Conservation (phyloP, 2,329 filamentous ascomycete species). For the Penicillium sp. region DNA sequence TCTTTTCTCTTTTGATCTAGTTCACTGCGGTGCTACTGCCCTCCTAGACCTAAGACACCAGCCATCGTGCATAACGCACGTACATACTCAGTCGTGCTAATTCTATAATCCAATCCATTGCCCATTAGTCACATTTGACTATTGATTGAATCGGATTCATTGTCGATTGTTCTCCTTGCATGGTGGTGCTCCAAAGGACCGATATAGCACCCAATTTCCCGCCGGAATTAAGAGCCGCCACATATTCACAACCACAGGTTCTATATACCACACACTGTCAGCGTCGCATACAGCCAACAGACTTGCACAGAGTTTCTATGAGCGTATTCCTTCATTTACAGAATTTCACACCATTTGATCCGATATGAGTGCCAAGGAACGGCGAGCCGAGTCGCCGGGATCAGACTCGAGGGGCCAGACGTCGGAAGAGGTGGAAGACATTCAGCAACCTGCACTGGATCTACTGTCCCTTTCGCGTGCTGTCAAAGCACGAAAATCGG, state of each 20-base stretch:
- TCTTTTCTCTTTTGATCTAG: too few relatives aligned
- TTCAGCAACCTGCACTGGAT: slow-evolving; percentile 24
- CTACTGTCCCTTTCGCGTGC: slow-evolving; percentile 53
- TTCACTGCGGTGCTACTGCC: not conserved
- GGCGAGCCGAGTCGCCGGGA: slow-evolving; percentile 4
- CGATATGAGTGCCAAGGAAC: slow-evolving; percentile 11
- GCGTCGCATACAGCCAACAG: not conserved
- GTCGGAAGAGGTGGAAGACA: slow-evolving; percentile 17
- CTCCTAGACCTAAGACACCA: not conserved
- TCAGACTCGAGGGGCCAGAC: slow-evolving; percentile 15
- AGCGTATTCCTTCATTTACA: not conserved
- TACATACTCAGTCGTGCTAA: slow-evolving; percentile 6
- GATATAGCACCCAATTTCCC: not conserved
- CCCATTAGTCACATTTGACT: slow-evolving; percentile 9
- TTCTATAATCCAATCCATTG: slow-evolving; percentile 7
- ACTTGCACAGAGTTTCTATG: not conserved
- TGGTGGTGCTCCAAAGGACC: not conserved
- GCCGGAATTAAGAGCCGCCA: slow-evolving; percentile 12
- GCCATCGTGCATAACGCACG: slow-evolving; percentile 5
- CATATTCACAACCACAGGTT: not conserved
- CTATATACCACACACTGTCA: slow-evolving; percentile 1
- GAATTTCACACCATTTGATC: not conserved
- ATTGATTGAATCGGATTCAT: not conserved
- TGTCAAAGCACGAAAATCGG: slow-evolving; percentile 70
- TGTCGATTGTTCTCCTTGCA: not conserved